Evolutionary conservation across 768 basidiomycete species (phyloP), one percentile per base, ranked within the genome.

Genomic region (Baorangia bicolor): DNA sequence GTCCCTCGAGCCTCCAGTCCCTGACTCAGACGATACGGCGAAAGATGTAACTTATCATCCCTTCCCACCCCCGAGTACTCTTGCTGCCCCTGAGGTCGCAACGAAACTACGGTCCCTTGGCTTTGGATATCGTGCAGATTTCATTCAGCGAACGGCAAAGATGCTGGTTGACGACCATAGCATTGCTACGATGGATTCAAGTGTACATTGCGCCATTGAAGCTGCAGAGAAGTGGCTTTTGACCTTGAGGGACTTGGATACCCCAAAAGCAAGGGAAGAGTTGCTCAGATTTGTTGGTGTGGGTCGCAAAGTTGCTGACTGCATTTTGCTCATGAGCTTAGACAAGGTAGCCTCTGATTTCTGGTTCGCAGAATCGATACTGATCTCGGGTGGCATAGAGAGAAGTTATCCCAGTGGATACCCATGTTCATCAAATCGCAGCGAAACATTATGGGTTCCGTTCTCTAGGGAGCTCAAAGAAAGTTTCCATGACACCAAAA

Each of bases 281-380:
- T 77, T 99, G 23, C 74, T 96, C 34, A 86, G 82, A 65, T 85
- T 98, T 53, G 80, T 90, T 41, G 97, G 97, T 0, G 96, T 99
- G 1, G 97, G 97, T 6, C 80, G 92, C 34, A 99, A 99, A 68
- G 97, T 99, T 0, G 96, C 96, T 3, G 97, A 99, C 67, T 99
- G 97, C 64, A 75, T 97, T 28, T 73, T 97, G 48, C 75, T 98
- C 16, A 96, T 98, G 94, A 92, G 91, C 65, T 68, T 95, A 55
- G 89, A 96, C 73, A 92, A 94, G 81, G 92, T 92, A 60, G 5
- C 20, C 67, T 20, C 51, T 4, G n/a, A 30, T 41, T 57, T 35
- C 60, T 57, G 11, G 37, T 21, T n/a, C 27, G 25, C 7, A n/a
- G n/a, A 41, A 33, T 21, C 4, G n/a, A 49, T 42, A 11, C 48